Conservation (phyloP, 192 early-diverging fungal genomes). For the Podochytrium sp. region DNA sequence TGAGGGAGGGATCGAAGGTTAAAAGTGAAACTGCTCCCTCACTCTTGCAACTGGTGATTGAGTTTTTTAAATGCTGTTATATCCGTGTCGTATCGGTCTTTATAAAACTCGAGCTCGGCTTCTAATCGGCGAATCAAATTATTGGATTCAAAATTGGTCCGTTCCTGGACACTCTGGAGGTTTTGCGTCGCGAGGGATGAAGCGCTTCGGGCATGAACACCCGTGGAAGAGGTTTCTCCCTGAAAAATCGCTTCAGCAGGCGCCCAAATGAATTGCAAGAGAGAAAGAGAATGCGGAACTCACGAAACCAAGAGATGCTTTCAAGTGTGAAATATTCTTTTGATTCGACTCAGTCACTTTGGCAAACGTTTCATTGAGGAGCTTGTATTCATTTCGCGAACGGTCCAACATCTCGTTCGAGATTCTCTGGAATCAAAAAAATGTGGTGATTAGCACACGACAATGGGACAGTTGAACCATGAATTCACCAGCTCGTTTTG, state of each 20-base stretch:
- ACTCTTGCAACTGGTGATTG: conserved; percentile 8
- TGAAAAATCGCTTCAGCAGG: neutral
- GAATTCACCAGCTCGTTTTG: conserved; percentile 7
- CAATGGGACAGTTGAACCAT: neutral
- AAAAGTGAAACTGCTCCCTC: neutral
- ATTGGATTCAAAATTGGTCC: neutral
- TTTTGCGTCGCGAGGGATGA: neutral
- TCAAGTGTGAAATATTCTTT: conserved; percentile 1
- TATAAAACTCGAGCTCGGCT: neutral
- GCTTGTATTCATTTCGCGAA: neutral
- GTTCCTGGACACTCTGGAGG: neutral
- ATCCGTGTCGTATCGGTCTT: conserved; percentile 3
- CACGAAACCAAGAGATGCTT: neutral
- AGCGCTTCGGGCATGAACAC: neutral
- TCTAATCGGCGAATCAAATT: neutral
- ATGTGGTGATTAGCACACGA: neutral
- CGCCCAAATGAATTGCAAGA: neutral
- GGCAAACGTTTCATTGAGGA: conserved; percentile 15
- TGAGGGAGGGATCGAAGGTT: neutral
- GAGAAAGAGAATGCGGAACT: neutral
- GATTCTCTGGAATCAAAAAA: neutral
- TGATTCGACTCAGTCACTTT: conserved; percentile 13
- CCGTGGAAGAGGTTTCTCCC: neutral
- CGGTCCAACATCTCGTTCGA: conserved; percentile 12
- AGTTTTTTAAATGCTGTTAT: neutral